Evolutionary conservation across 2,329 filamentous ascomycete genomes (phyloP).

Genomic region (Aspergillus sp.): DNA sequence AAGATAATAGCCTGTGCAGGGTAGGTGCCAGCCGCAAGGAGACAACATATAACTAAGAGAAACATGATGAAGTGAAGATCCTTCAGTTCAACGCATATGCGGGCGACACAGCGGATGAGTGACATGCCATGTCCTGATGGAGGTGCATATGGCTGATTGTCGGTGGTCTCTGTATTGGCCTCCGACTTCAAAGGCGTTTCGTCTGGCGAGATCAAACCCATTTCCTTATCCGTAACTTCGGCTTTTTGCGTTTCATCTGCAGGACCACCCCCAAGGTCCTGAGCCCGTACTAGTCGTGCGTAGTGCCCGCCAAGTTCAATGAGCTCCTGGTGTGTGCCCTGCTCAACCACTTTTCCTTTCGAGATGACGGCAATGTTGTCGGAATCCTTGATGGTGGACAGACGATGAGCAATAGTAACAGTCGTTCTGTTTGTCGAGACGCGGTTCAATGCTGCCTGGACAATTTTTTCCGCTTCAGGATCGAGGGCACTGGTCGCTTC

Average conservation of each 20-base stretch:
- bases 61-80: neutral
- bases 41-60: neutral
- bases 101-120: neutral
- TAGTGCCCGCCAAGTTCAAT: constrained; percentile 36
- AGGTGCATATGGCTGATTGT: neutral
- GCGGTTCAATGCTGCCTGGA: constrained; percentile 78
- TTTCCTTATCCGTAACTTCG: neutral
- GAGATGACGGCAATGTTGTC: constrained; percentile 46
- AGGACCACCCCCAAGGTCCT: constrained; percentile 36
- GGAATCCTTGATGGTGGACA: constrained; percentile 41
- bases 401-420: constrained; percentile 42
- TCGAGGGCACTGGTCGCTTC: constrained; percentile 88
- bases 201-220: neutral
- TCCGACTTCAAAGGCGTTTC: neutral
- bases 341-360: constrained; percentile 40
- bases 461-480: constrained; percentile 79
- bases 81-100: neutral
- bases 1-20: constrained; percentile 46
- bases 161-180: neutral
- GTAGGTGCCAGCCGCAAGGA: constrained; percentile 13
- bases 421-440: constrained; percentile 53
- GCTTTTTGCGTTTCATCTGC: neutral
- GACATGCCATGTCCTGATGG: neutral
- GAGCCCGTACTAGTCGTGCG: constrained; percentile 43
- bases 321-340: constrained; percentile 41